Evolutionary conservation across 805 yeast genomes (phyloP).

Genomic region (Blastobotrys americana): DNA sequence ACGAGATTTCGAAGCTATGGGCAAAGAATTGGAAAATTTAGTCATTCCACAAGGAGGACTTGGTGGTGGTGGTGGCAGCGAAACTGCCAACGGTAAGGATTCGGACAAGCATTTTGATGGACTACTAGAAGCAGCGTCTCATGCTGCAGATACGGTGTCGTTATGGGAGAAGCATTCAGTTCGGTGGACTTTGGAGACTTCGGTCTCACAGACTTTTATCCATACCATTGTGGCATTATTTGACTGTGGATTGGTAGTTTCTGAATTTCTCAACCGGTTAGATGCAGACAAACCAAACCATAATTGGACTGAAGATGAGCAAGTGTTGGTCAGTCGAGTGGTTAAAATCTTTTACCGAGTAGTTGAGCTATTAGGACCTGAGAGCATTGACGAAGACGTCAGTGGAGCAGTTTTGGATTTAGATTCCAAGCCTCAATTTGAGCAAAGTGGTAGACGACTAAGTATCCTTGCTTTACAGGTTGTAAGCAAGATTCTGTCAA

Average conservation of each 20-base stretch:
- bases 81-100: constrained; percentile 2
- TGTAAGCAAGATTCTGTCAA: constrained; percentile 18
- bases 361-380: constrained; percentile 21
- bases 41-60: constrained; percentile 9
- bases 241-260: constrained; percentile 32
- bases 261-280: constrained; percentile 27
- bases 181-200: constrained; percentile 25
- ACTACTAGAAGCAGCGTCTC: constrained; percentile 31
- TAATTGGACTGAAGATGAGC: constrained; percentile 19
- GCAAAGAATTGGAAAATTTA: constrained; percentile 23
- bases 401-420: constrained; percentile 9
- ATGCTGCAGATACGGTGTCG: constrained; percentile 34
- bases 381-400: background rate
- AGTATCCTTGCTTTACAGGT: constrained; percentile 18
- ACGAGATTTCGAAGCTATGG: constrained; percentile 34
- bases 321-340: constrained; percentile 15
- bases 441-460: constrained; percentile 5
- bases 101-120: constrained; percentile 21
- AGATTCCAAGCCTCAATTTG: constrained; percentile 3
- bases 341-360: constrained; percentile 21
- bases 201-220: constrained; percentile 30
- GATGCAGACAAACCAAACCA: constrained; percentile 12
- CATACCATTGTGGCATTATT: constrained; percentile 31
- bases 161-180: constrained; percentile 33
- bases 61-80: constrained; percentile 7